A percentile compares a stretch with the other conserved stretches of the same genome.
These are phyloP conservation scores for Beauveria asiatica DNA, from an alignment of 2,329 filamentous ascomycete genomes.

Conservation along the genomic window DNA sequence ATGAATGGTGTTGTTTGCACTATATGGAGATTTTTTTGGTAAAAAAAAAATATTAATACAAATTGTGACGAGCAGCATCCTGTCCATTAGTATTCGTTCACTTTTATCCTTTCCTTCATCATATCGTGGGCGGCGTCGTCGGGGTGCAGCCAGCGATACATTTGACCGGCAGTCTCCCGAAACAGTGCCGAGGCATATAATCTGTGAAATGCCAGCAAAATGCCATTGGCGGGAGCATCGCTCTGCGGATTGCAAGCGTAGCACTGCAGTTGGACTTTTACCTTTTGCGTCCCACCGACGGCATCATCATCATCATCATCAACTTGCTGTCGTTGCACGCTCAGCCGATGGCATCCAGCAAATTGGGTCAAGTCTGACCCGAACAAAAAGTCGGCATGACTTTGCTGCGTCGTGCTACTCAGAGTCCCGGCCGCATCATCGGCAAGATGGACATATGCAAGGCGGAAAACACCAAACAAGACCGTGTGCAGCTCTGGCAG, in stretches of 20 bases:
- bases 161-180: not conserved
- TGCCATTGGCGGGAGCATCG: not conserved
- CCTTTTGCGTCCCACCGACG: not conserved
- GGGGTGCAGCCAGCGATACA: not conserved
- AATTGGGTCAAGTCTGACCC: slow-evolving; percentile 19
- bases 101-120: not conserved
- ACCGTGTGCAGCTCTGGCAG: slow-evolving; percentile 17
- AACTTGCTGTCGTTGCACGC: slow-evolving; percentile 15
- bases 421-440: not conserved
- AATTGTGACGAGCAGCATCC: not conserved
- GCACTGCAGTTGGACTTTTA: not conserved
- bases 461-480: slow-evolving; percentile 21
- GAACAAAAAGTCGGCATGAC: slow-evolving; percentile 23
- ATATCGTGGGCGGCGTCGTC: not conserved
- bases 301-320: too few relatives aligned
- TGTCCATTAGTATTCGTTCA: not conserved
- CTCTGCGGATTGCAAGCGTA: slow-evolving; percentile 8
- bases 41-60: not conserved
- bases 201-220: not conserved
- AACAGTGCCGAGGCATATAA: not conserved
- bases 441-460: slow-evolving; percentile 14
- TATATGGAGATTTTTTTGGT: not conserved
- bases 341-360: slow-evolving; percentile 23
- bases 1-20: not conserved
- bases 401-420: slow-evolving; percentile 11